Conservation (phyloP, 345 rosid genomes). For the Eucalyptus sp. region DNA sequence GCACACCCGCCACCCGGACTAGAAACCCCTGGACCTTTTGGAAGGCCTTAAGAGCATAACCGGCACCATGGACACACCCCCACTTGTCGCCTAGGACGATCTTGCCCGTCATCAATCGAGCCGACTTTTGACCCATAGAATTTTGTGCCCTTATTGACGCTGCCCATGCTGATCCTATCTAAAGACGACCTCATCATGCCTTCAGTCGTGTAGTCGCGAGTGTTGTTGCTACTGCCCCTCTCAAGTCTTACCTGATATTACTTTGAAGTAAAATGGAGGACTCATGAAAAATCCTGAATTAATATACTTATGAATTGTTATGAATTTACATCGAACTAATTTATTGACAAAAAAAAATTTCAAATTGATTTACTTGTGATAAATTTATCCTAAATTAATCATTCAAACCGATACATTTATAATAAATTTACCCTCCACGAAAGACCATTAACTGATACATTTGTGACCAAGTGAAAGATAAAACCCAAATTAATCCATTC, state of each 20-base stretch:
- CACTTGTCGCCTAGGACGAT: not conserved
- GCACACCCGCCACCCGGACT: not conserved
- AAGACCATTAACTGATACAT: accelerated
- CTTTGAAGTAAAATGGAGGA: accelerated
- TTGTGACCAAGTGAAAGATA: accelerated
- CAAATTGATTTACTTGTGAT: accelerated
- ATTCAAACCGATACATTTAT: accelerated
- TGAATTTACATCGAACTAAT: accelerated
- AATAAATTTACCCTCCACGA: accelerated
- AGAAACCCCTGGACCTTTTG: not conserved
- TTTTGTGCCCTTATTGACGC: accelerated
- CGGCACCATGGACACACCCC: accelerated
- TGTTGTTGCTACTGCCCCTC: accelerated
- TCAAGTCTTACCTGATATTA: not conserved
- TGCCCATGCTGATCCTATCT: not conserved
- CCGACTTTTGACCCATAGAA: not conserved
- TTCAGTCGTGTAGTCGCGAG: not conserved
- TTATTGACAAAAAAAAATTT: accelerated
- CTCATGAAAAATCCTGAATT: accelerated
- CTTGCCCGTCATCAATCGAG: not conserved
- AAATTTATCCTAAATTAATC: accelerated
- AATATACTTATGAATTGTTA: accelerated
- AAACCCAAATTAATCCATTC: accelerated
- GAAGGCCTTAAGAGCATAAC: not conserved
- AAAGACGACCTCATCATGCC: not conserved